These are phyloP conservation scores for Rickenella mellea DNA, from an alignment of 768 basidiomycete species.

Conservation along the genomic window DNA sequence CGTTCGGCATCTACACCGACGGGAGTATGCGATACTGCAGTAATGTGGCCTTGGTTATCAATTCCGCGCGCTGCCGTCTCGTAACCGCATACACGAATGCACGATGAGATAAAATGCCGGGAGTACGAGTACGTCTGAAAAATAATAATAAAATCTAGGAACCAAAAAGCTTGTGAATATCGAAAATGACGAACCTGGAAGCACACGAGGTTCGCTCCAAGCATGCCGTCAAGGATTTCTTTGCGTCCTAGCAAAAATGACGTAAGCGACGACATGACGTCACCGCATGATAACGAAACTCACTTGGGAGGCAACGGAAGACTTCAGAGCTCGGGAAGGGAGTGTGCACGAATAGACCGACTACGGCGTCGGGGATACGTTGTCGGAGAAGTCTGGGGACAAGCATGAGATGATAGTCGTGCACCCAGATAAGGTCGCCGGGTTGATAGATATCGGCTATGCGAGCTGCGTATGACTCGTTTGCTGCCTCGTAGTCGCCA, in stretches of 20 bases:
- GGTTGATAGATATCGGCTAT: constrained; percentile 71
- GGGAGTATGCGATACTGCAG: constrained; percentile 80
- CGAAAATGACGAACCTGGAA: constrained; percentile 56
- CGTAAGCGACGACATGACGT: background rate
- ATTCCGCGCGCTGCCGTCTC: constrained; percentile 66
- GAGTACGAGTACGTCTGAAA: constrained; percentile 83
- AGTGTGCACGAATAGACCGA: constrained; percentile 95
- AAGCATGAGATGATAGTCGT: constrained; percentile 94
- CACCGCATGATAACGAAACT: constrained; percentile 25
- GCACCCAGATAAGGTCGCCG: constrained; percentile 91
- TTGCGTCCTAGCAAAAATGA: constrained; percentile 48
- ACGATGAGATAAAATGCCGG: constrained; percentile 89
- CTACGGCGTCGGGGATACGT: constrained; percentile 45
- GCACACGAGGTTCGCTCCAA: constrained; percentile 91
- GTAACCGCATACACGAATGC: constrained; percentile 93
- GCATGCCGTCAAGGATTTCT: constrained; percentile 96
- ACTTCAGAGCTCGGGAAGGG: constrained; percentile 97
- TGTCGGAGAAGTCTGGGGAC: constrained; percentile 79
- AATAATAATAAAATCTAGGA: background rate
- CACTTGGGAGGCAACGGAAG: constrained; percentile 86
- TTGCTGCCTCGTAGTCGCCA: constrained; percentile 72
- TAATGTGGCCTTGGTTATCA: constrained; percentile 81
- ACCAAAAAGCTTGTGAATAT: background rate
- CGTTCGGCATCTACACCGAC: constrained; percentile 93
- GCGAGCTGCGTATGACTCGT: constrained; percentile 69